These are phyloP conservation scores for Chlorella sp. DNA, from an alignment of 139 green algal species.

Conservation along the genomic window DNA sequence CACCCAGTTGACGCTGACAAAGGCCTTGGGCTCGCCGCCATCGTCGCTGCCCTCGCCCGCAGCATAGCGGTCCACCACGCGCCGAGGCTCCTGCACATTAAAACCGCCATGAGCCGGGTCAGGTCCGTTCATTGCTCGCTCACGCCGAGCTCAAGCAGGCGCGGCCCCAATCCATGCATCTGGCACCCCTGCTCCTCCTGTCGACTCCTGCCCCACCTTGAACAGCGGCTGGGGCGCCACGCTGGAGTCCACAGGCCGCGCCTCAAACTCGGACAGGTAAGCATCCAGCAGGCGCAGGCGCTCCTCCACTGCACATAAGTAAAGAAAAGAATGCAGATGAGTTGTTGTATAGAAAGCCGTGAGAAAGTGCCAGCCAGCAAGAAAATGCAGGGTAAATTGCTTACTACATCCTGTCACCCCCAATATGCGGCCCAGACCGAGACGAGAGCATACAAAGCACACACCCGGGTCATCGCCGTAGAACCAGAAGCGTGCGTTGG, in stretches of 20 bases:
- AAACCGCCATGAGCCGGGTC: no score
- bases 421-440: no score
- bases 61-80: slow-evolving; percentile 58
- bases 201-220: no score
- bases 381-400: no score
- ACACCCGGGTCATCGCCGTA: slow-evolving; percentile 93
- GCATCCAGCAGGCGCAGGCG: slow-evolving; percentile 83
- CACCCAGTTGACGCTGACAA: slow-evolving; percentile 94
- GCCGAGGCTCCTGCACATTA: neutral
- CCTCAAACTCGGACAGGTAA: slow-evolving; percentile 90
- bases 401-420: no score
- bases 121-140: no score
- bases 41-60: slow-evolving; percentile 75
- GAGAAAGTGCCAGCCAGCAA: no score
- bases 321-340: no score
- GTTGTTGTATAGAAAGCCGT: no score
- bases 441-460: neutral
- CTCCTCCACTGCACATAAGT: slow-evolving; percentile 75
- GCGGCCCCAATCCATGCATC: no score
- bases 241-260: slow-evolving; percentile 72
- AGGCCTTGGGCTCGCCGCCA: slow-evolving; percentile 77
- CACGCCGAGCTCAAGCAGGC: no score
- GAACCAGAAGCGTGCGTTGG: slow-evolving; percentile 97
- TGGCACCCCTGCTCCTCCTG: no score
- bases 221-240: slow-evolving; percentile 85